phyloP scores from a whole-genome alignment of 176 grass and related monocot species.

The Oryza officinalis region DNA sequence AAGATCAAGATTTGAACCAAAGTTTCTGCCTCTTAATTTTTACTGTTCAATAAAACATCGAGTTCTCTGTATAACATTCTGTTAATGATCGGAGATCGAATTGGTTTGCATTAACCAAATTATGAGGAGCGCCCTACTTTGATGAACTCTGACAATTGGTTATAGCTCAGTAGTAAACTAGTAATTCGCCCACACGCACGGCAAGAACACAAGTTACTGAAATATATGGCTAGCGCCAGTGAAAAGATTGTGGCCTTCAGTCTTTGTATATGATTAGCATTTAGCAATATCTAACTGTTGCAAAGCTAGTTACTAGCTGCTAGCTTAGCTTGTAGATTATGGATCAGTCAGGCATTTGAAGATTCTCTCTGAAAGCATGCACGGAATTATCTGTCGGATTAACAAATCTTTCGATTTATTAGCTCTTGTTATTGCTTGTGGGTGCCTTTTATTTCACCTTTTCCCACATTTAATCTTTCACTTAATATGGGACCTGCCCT shows the following conservation, averaged over 20 bases:
- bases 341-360: background rate
- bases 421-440: background rate
- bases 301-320: background rate
- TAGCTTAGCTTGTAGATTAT: slow-evolving; percentile 5
- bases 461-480: background rate
- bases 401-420: background rate
- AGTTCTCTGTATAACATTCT: background rate
- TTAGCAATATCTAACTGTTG: background rate
- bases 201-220: background rate
- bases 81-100: background rate
- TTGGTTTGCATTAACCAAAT: background rate
- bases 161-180: background rate
- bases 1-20: background rate
- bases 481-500: background rate
- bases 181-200: background rate
- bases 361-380: background rate
- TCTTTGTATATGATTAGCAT: background rate
- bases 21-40: background rate
- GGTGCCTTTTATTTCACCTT: background rate
- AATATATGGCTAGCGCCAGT: background rate
- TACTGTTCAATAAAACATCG: background rate
- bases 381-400: background rate
- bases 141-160: slow-evolving; percentile 9
- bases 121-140: background rate
- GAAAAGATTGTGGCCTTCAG: background rate